Evolutionary conservation across 2,329 filamentous ascomycete species (phyloP).

Genomic region (Leptosphaerulina australis): DNA sequence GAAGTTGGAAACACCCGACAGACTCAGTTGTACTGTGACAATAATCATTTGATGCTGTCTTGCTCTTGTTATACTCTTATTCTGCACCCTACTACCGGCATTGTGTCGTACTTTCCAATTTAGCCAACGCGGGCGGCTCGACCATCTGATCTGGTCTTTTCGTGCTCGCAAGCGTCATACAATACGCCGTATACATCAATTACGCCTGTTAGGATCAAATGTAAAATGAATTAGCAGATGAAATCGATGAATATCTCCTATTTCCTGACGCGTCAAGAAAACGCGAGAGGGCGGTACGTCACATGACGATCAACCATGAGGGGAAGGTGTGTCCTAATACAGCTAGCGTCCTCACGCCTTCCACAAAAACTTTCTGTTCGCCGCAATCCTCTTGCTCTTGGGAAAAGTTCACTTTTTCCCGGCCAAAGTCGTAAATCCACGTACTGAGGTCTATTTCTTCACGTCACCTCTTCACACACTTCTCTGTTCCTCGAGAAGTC

Average conservation of each 20-base stretch:
- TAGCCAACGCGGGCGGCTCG: too few relatives aligned
- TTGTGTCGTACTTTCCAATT: too few relatives aligned
- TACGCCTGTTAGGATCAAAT: too few relatives aligned
- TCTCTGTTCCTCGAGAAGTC: constrained; percentile 42
- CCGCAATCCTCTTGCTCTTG: constrained; percentile 50
- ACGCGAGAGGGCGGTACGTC: constrained; percentile 9
- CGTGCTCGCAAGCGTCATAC: too few relatives aligned
- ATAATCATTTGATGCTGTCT: background rate
- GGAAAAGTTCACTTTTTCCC: constrained; percentile 62
- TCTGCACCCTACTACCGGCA: too few relatives aligned
- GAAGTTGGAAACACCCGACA: background rate
- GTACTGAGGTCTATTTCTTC: constrained; percentile 45
- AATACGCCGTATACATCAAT: too few relatives aligned
- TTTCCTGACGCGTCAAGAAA: constrained; percentile 3
- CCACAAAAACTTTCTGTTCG: constrained; percentile 35
- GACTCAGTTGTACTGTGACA: background rate
- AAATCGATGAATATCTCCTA: background rate
- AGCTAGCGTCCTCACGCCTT: constrained; percentile 13
- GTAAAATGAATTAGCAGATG: background rate
- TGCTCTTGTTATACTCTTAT: background rate
- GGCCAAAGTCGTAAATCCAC: constrained; percentile 52
- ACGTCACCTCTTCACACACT: constrained; percentile 24
- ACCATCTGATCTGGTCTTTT: too few relatives aligned
- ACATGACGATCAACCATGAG: constrained; percentile 1
- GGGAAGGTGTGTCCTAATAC: constrained; percentile 4